Evolutionary conservation across 805 yeast genomes (phyloP).

Genomic region (Wickerhamiella galacta): DNA sequence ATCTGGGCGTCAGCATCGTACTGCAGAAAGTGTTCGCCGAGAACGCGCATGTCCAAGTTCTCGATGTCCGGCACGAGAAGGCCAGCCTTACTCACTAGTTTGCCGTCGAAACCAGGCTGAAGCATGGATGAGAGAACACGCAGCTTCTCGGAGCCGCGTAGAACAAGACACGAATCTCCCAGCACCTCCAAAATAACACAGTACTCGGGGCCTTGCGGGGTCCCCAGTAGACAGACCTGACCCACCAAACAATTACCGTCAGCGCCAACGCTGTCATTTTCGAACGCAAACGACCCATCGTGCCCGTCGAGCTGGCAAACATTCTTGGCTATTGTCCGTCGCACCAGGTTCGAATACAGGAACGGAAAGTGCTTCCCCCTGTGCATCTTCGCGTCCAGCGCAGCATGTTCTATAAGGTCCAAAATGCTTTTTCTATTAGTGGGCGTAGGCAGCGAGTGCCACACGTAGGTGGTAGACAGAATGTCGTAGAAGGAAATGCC

Average conservation of each 20-base stretch:
- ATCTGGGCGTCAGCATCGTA: conserved; percentile 5
- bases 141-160: conserved; percentile 5
- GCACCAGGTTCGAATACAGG: conserved; percentile 8
- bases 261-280: too few relatives aligned
- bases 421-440: conserved; percentile 9
- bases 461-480: conserved; percentile 11
- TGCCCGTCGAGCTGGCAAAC: conserved; percentile 1
- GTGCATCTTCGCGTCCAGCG: conserved; percentile 7
- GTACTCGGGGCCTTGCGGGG: conserved; percentile 2
- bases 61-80: conserved; percentile 12
- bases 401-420: conserved; percentile 13
- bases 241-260: too few relatives aligned
- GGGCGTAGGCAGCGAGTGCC: conserved; percentile 11
- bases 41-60: conserved; percentile 6
- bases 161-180: conserved; percentile 9
- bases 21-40: conserved; percentile 12
- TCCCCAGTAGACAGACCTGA: not conserved
- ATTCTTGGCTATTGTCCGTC: conserved; percentile 10
- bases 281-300: not conserved
- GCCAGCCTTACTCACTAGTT: conserved; percentile 6
- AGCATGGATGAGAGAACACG: conserved; percentile 7
- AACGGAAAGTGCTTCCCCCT: conserved; percentile 6
- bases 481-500: conserved; percentile 13
- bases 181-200: conserved; percentile 12
- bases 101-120: conserved; percentile 7